Evolutionary conservation across 2,329 filamentous ascomycete genomes (phyloP).

Genomic region (Aspergillus flavus): DNA sequence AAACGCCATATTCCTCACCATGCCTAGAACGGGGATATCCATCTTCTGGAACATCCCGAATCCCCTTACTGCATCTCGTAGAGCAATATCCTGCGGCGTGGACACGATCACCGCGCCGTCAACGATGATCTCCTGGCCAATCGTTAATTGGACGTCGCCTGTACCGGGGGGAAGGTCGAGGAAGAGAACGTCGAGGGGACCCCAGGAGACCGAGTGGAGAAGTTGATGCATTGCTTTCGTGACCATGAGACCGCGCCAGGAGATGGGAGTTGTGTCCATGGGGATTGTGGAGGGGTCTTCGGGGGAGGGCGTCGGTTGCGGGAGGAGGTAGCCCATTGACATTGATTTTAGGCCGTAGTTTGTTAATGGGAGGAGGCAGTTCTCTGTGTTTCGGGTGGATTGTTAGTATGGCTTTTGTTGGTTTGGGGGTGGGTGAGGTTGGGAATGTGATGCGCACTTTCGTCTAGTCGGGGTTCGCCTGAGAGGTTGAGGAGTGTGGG

Average conservation of each 20-base stretch:
- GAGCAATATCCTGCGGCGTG: constrained; percentile 88
- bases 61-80: constrained; percentile 89
- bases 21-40: constrained; percentile 73
- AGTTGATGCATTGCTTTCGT: constrained; percentile 97
- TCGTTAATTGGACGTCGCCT: constrained; percentile 94
- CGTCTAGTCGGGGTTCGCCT: constrained; percentile 74
- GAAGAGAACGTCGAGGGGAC: constrained; percentile 81
- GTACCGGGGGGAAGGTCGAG: constrained; percentile 92
- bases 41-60: constrained; percentile 92
- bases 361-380: constrained; percentile 76
- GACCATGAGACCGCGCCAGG: constrained; percentile 96
- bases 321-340: constrained; percentile 74
- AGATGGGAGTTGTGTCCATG: constrained; percentile 69
- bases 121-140: constrained; percentile 89
- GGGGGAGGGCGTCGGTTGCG: constrained; percentile 6
- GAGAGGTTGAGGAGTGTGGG: constrained; percentile 84
- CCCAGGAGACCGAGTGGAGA: constrained; percentile 94
- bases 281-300: constrained; percentile 22
- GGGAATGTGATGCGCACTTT: constrained; percentile 57
- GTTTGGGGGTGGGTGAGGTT: not conserved
- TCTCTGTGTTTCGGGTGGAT: constrained; percentile 29
- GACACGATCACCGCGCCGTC: constrained; percentile 84
- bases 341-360: constrained; percentile 97
- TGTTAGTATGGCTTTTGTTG: not conserved
- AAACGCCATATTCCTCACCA: constrained; percentile 90